phyloP scores from a whole-genome alignment of 352 stramenopile species.

The Phytophthora citricola region DNA sequence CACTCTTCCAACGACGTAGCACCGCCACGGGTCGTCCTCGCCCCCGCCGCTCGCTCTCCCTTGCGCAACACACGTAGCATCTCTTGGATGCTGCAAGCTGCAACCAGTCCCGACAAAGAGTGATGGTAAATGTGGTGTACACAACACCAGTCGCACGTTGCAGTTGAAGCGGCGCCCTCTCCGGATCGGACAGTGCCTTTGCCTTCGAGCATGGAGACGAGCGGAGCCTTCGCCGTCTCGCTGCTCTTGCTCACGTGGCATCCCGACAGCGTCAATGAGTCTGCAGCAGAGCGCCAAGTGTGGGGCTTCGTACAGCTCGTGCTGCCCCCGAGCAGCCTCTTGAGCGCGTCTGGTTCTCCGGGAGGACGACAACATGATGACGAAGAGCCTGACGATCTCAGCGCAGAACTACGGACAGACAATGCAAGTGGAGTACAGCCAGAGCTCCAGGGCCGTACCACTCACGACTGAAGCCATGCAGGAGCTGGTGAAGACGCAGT shows the following conservation, averaged over 20 bases:
- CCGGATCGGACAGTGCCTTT: neutral
- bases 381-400: slow-evolving; percentile 41
- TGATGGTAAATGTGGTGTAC: slow-evolving; percentile 20
- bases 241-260: slow-evolving; percentile 44
- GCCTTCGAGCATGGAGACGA: slow-evolving; percentile 21
- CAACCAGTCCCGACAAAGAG: neutral
- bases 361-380: slow-evolving; percentile 63
- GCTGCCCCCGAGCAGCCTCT: slow-evolving; percentile 30
- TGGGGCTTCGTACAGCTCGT: slow-evolving; percentile 57
- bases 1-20: slow-evolving; percentile 28
- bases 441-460: slow-evolving; percentile 51
- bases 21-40: slow-evolving; percentile 5
- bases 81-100: neutral
- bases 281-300: slow-evolving; percentile 16
- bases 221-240: slow-evolving; percentile 47
- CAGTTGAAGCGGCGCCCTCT: slow-evolving; percentile 28
- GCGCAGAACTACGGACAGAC: neutral
- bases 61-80: slow-evolving; percentile 34
- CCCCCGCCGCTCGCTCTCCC: neutral
- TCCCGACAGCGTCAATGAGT: neutral
- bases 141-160: slow-evolving; percentile 7
- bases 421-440: slow-evolving; percentile 46
- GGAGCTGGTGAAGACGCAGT: slow-evolving; percentile 44
- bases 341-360: slow-evolving; percentile 59
- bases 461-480: slow-evolving; percentile 45